Percentiles rank a stretch among this genome's conserved stretches.
phyloP scores from a whole-genome alignment of 768 basidiomycete genomes.

The Erythrobasidium yunnanense region DNA sequence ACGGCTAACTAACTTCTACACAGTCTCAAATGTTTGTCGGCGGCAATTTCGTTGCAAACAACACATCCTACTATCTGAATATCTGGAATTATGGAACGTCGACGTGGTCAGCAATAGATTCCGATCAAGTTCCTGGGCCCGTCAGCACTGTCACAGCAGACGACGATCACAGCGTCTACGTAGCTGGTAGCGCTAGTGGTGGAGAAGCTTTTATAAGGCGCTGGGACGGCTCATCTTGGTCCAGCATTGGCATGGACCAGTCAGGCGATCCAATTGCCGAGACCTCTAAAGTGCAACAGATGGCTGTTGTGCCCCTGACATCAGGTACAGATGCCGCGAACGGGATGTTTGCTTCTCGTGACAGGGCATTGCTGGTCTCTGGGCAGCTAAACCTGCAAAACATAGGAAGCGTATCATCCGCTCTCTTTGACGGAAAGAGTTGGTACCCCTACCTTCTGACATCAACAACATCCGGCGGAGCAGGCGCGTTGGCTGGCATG shows the following conservation, averaged over 20 bases:
- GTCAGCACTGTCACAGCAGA: slow-evolving; percentile 81
- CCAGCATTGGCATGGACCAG: slow-evolving; percentile 28
- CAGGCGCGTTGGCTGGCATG: slow-evolving; percentile 63
- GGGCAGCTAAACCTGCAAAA: slow-evolving; percentile 59
- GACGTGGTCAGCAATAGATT: slow-evolving; percentile 60
- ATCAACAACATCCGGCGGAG: slow-evolving; percentile 53
- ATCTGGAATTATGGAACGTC: slow-evolving; percentile 59
- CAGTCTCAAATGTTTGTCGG: slow-evolving; percentile 54
- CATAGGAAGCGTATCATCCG: slow-evolving; percentile 69
- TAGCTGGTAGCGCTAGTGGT: slow-evolving; percentile 64
- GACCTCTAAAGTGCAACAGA: slow-evolving; percentile 51
- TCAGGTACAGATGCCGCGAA: slow-evolving; percentile 56
- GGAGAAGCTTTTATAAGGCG: slow-evolving; percentile 57
- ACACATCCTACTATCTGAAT: slow-evolving; percentile 60
- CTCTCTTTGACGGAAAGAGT: slow-evolving; percentile 70
- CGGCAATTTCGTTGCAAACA: slow-evolving; percentile 63
- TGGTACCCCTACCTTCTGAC: slow-evolving; percentile 75
- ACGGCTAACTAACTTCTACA: neutral
- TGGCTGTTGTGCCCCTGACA: slow-evolving; percentile 80
- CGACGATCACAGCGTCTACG: slow-evolving; percentile 69
- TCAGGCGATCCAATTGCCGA: neutral
- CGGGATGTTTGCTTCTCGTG: slow-evolving; percentile 59
- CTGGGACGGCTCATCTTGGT: slow-evolving; percentile 78
- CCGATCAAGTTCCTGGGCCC: slow-evolving; percentile 63
- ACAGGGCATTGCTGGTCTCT: slow-evolving; percentile 82